A percentile compares a stretch with the other conserved stretches of the same genome.
These are phyloP conservation scores for Diaporthe longicolla DNA, from an alignment of 2,329 filamentous ascomycete species.

Conservation along the genomic window DNA sequence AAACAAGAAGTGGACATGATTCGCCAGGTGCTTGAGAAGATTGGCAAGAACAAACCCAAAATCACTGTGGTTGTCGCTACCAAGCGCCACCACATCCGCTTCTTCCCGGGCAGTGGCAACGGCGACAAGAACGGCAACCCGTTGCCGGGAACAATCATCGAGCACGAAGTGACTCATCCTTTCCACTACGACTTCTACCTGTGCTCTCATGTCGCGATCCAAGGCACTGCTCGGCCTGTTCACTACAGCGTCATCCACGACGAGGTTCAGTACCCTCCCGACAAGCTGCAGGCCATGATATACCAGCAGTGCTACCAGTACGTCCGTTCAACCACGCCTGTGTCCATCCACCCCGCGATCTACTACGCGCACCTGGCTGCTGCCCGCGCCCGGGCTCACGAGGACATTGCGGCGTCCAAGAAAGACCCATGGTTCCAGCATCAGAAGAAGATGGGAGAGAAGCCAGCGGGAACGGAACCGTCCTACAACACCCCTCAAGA, in stretches of 20 bases:
- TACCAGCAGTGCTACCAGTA: slow-evolving; percentile 98
- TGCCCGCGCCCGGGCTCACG: slow-evolving; percentile 83
- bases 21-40: slow-evolving; percentile 68
- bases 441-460: not conserved
- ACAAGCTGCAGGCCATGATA: slow-evolving; percentile 86
- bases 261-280: slow-evolving; percentile 77
- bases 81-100: slow-evolving; percentile 94
- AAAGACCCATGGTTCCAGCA: slow-evolving; percentile 52
- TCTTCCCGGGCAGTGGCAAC: slow-evolving; percentile 79
- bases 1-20: slow-evolving; percentile 83
- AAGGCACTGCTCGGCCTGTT: slow-evolving; percentile 92
- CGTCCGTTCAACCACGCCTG: slow-evolving; percentile 89
- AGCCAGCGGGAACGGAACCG: slow-evolving; percentile 39
- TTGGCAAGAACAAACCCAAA: slow-evolving; percentile 63
- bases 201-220: slow-evolving; percentile 79
- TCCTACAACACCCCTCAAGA: slow-evolving; percentile 46
- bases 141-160: slow-evolving; percentile 88
- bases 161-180: slow-evolving; percentile 90
- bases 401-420: slow-evolving; percentile 63
- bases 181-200: slow-evolving; percentile 90
- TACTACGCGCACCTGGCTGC: slow-evolving; percentile 97
- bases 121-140: slow-evolving; percentile 85
- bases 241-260: slow-evolving; percentile 93
- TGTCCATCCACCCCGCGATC: slow-evolving; percentile 89
- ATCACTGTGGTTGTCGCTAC: slow-evolving; percentile 91